Evolutionary conservation across 2,329 filamentous ascomycete genomes (phyloP).

Genomic region (Nemania sp.): DNA sequence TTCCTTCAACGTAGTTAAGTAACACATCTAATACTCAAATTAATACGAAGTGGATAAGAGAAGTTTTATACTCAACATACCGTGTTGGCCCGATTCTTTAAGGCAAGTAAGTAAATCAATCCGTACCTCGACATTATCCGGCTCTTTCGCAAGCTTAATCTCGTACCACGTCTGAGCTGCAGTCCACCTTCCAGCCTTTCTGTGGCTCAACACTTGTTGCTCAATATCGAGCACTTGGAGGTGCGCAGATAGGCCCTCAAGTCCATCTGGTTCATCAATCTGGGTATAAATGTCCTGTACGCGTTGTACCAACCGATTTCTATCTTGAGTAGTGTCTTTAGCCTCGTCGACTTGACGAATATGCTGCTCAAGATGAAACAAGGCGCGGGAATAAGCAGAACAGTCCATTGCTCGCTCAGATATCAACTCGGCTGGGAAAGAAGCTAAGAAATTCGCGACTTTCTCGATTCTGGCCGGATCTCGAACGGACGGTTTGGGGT

Average conservation of each 20-base stretch:
- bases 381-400: conserved; percentile 85
- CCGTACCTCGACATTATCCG: conserved; percentile 77
- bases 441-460: conserved; percentile 57
- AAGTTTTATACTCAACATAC: conserved; percentile 51
- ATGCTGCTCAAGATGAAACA: conserved; percentile 95
- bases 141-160: conserved; percentile 79
- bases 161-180: conserved; percentile 98
- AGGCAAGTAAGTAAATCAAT: conserved; percentile 84
- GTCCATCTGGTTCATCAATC: conserved; percentile 95
- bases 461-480: conserved; percentile 56
- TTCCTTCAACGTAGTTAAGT: conserved; percentile 82
- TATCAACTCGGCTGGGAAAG: conserved; percentile 74
- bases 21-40: conserved; percentile 67
- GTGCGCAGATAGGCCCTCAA: conserved; percentile 91
- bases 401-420: conserved; percentile 90
- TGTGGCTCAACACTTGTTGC: conserved; percentile 90
- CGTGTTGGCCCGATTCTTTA: conserved; percentile 93
- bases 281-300: conserved; percentile 94
- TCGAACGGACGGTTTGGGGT: conserved; percentile 39
- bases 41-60: conserved; percentile 15
- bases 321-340: conserved; percentile 54
- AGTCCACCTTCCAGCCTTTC: conserved; percentile 90
- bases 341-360: conserved; percentile 59
- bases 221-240: conserved; percentile 86
- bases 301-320: conserved; percentile 72